A percentile compares a stretch with the other conserved stretches of the same genome.
Evolutionary conservation across 768 basidiomycete genomes (phyloP).

Genomic region (Auricularia auricula-judae): DNA sequence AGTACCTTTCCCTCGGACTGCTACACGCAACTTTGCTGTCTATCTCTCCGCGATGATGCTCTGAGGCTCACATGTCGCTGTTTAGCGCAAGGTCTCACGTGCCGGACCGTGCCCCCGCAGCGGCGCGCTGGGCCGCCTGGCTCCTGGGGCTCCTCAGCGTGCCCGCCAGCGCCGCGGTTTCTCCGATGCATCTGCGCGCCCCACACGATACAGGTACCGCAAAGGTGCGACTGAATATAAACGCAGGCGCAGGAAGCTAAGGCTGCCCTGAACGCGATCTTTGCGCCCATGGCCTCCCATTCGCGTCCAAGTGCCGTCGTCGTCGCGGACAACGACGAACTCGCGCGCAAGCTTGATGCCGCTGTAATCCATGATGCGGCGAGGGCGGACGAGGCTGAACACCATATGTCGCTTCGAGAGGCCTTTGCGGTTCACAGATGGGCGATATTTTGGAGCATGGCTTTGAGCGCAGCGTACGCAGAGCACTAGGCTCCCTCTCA

Average conservation of each 20-base stretch:
- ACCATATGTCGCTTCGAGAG: conserved; percentile 20
- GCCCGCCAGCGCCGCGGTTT: not conserved
- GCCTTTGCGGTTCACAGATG: conserved; percentile 23
- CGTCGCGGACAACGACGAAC: conserved; percentile 11
- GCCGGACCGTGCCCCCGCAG: no score
- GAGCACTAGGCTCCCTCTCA: not conserved
- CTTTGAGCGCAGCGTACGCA: conserved; percentile 5
- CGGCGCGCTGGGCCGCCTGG: no score
- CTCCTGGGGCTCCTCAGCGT: not conserved
- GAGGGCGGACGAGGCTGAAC: conserved; percentile 18
- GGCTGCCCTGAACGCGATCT: not conserved
- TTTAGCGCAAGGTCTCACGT: no score
- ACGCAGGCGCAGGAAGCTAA: not conserved
- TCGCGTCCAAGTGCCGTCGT: conserved; percentile 1
- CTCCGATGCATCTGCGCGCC: not conserved
- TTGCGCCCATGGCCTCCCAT: not conserved
- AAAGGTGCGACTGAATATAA: not conserved
- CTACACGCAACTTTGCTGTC: no score
- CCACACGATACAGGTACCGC: not conserved
- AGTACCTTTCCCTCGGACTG: no score
- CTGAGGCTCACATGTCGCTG: no score
- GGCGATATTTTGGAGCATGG: conserved; percentile 22
- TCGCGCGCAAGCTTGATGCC: conserved; percentile 9
- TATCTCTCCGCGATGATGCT: no score
- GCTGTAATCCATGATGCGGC: conserved; percentile 17